phyloP scores from a whole-genome alignment of 2,329 filamentous ascomycete genomes.

The Epichloe sibirici region DNA sequence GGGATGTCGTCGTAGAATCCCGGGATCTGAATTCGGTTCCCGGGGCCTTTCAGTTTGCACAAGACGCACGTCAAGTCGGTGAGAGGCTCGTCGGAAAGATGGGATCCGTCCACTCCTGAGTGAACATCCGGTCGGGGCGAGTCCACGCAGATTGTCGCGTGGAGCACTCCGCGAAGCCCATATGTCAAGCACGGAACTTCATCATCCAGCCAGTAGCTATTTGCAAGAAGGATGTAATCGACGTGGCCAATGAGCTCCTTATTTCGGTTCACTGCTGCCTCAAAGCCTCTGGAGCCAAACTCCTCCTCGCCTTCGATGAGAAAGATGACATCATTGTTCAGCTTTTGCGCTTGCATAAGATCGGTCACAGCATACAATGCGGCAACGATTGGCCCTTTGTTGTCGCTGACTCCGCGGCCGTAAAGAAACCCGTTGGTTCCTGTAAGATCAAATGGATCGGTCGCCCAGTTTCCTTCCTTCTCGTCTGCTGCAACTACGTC shows the following conservation, averaged over 20 bases:
- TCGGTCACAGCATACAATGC: conserved; percentile 90
- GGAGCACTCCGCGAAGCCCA: conserved; percentile 82
- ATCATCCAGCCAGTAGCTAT: conserved; percentile 98
- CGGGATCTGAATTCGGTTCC: conserved; percentile 74
- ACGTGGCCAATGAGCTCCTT: conserved; percentile 79
- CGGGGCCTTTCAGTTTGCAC: conserved; percentile 66
- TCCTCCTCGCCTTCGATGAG: conserved; percentile 96
- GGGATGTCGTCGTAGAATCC: conserved; percentile 81
- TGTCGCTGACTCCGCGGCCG: conserved; percentile 91
- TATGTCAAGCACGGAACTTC: conserved; percentile 93
- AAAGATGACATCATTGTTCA: conserved; percentile 84
- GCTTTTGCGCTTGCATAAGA: conserved; percentile 66
- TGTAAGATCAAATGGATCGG: conserved; percentile 79
- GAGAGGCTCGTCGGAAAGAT: conserved; percentile 78
- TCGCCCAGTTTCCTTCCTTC: conserved; percentile 69
- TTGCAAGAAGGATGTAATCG: conserved; percentile 89
- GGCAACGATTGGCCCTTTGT: conserved; percentile 91
- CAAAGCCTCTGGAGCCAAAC: conserved; percentile 82
- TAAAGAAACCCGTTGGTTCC: conserved; percentile 90
- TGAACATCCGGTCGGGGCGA: conserved; percentile 82
- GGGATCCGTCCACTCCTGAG: conserved; percentile 91
- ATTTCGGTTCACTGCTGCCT: conserved; percentile 65
- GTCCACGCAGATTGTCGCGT: conserved; percentile 80
- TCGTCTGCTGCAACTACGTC: conserved; percentile 88
- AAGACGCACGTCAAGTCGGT: conserved; percentile 82